phyloP scores from a whole-genome alignment of 257 asterid species.

The Catharanthus roseus region DNA sequence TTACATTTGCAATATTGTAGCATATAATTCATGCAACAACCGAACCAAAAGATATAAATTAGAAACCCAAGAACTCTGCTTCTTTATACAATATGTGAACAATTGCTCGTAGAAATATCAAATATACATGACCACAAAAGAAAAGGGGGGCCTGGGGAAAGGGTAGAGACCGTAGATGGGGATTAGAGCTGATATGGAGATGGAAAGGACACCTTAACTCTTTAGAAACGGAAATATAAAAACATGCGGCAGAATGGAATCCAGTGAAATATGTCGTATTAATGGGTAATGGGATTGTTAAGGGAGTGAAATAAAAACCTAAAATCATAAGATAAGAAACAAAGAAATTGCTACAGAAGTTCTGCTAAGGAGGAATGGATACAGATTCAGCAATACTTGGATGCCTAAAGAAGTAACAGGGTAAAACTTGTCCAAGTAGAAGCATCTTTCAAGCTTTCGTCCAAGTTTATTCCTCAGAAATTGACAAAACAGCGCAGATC shows the following conservation, averaged over 20 bases:
- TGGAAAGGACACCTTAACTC: not conserved
- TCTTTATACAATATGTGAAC: not conserved
- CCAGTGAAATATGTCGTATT: not conserved
- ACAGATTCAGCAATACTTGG: not conserved
- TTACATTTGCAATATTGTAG: not conserved
- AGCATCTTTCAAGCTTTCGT: not conserved
- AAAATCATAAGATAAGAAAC: not conserved
- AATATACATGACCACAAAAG: not conserved
- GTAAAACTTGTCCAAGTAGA: not conserved
- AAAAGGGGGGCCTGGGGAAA: too few species aligned
- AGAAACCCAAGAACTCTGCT: not conserved
- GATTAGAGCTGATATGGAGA: not conserved
- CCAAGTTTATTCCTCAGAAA: not conserved
- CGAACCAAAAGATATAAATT: not conserved
- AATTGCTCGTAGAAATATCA: not conserved
- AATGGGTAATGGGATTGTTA: not conserved
- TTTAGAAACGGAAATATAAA: too few species aligned
- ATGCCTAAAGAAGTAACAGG: not conserved
- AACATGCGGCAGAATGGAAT: not conserved
- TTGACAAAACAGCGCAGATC: not conserved
- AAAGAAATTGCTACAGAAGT: not conserved
- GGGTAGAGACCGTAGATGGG: too few species aligned
- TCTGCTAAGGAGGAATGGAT: not conserved
- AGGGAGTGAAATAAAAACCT: not conserved
- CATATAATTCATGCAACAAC: not conserved